phyloP scores from a whole-genome alignment of 2,329 filamentous ascomycete genomes.

The Coniochaeta sp. region DNA sequence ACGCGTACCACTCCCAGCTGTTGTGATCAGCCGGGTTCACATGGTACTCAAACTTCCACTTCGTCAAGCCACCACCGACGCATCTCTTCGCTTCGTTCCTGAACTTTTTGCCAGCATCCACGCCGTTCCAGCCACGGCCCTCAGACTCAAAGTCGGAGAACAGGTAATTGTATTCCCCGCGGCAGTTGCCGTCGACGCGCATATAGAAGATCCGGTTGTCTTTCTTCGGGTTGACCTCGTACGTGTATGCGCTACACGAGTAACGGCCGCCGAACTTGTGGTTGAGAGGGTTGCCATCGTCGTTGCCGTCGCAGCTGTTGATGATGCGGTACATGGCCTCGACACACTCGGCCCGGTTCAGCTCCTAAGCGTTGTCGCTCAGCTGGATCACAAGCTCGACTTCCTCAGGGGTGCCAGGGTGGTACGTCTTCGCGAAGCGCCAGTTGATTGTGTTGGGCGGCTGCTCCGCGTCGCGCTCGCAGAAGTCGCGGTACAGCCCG shows the following conservation, averaged over 20 bases:
- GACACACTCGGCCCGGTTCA: constrained; percentile 13
- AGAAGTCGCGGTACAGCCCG: no score
- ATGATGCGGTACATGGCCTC: constrained; percentile 15
- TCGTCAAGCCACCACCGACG: no score
- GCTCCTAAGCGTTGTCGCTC: constrained; percentile 4
- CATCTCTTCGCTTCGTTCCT: no score
- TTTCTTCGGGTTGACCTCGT: constrained; percentile 4
- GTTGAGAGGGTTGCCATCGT: constrained; percentile 20
- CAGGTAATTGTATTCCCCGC: constrained; percentile 4
- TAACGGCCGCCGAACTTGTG: constrained; percentile 11
- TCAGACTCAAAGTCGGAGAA: background rate
- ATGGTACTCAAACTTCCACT: no score
- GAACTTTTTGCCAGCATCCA: no score
- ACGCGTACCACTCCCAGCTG: no score
- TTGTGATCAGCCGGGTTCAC: no score
- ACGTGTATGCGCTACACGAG: constrained; percentile 4
- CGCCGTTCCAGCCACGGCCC: no score
- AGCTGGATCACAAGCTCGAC: constrained; percentile 14
- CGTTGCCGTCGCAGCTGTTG: constrained; percentile 20
- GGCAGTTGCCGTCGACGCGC: constrained; percentile 5
- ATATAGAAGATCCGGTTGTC: background rate
- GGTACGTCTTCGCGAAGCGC: constrained; percentile 15
- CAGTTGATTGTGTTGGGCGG: constrained; percentile 13
- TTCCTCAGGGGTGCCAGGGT: constrained; percentile 21
- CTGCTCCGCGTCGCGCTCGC: constrained; percentile 12